phyloP scores from a whole-genome alignment of 495 filamentous ascomycete genomes.

The Venustampulla echinocandica region DNA sequence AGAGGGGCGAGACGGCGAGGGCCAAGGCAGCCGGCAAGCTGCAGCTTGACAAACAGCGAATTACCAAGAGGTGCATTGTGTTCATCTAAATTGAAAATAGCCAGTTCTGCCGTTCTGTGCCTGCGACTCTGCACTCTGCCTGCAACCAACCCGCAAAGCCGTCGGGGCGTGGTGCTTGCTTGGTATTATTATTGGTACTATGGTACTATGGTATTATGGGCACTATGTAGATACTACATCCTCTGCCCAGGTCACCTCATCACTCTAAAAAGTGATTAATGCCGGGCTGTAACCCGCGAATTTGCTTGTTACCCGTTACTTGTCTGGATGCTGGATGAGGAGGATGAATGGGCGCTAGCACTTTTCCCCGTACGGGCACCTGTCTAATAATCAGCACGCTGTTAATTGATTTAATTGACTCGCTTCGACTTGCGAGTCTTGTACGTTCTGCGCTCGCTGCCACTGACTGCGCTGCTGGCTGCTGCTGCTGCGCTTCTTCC shows the following conservation, averaged over 20 bases:
- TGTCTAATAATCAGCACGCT: not conserved
- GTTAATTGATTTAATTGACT: not conserved
- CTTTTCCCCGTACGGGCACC: no score
- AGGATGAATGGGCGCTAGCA: not conserved
- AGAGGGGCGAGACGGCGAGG: conserved; percentile 7
- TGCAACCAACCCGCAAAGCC: not conserved
- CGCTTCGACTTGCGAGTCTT: not conserved
- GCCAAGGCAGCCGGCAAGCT: conserved; percentile 7
- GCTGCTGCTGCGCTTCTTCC: not conserved
- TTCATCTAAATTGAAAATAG: conserved; percentile 2
- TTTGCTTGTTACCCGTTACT: not conserved
- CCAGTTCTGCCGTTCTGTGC: not conserved
- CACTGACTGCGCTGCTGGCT: no score
- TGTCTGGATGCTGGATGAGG: not conserved
- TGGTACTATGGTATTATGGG: no score
- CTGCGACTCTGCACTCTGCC: not conserved
- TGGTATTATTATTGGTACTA: no score
- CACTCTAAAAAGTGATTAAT: conserved; percentile 3
- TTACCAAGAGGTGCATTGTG: not conserved
- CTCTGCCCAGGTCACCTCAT: no score
- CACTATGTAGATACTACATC: no score
- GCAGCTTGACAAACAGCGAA: conserved; percentile 15
- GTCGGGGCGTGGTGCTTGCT: no score
- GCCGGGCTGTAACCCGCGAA: not conserved
- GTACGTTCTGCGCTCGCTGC: no score